Conservation (phyloP, 371 early-diverging fungal genomes). For the Rhizopus microsporus region DNA sequence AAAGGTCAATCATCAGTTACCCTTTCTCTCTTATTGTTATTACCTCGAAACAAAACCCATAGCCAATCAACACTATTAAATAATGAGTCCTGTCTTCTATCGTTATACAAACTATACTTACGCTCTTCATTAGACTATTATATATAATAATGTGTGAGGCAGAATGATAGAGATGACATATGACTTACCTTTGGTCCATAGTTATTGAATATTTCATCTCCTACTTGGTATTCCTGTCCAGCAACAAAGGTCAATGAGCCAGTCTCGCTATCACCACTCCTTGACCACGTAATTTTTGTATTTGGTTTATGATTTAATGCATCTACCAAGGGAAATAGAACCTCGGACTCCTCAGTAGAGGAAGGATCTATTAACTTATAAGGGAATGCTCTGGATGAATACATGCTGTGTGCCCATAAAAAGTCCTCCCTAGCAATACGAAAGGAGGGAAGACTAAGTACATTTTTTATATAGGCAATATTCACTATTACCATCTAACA, state of each 20-base stretch:
- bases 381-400: slow-evolving; percentile 65
- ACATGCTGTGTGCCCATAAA: slow-evolving; percentile 60
- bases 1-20: no score
- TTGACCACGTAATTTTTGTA: slow-evolving; percentile 55
- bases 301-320: slow-evolving; percentile 59
- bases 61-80: slow-evolving; percentile 50
- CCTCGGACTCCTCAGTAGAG: slow-evolving; percentile 33
- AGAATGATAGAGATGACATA: not conserved
- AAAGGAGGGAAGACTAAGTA: slow-evolving; percentile 14
- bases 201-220: slow-evolving; percentile 62
- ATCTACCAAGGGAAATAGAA: slow-evolving; percentile 59
- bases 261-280: slow-evolving; percentile 25
- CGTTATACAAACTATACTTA: slow-evolving; percentile 39
- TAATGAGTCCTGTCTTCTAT: slow-evolving; percentile 2
- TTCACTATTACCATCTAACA: slow-evolving; percentile 34
- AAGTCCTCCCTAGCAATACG: slow-evolving; percentile 51
- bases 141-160: not conserved
- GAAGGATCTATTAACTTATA: slow-evolving; percentile 46
- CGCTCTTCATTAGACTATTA: slow-evolving; percentile 68
- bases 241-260: slow-evolving; percentile 42
- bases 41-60: slow-evolving; percentile 66
- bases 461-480: slow-evolving; percentile 5
- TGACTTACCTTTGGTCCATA: slow-evolving; percentile 67
- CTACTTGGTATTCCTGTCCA: slow-evolving; percentile 32
- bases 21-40: not conserved